These are phyloP conservation scores for Microdochium nivale DNA, from an alignment of 2,329 filamentous ascomycete genomes.

Conservation along the genomic window DNA sequence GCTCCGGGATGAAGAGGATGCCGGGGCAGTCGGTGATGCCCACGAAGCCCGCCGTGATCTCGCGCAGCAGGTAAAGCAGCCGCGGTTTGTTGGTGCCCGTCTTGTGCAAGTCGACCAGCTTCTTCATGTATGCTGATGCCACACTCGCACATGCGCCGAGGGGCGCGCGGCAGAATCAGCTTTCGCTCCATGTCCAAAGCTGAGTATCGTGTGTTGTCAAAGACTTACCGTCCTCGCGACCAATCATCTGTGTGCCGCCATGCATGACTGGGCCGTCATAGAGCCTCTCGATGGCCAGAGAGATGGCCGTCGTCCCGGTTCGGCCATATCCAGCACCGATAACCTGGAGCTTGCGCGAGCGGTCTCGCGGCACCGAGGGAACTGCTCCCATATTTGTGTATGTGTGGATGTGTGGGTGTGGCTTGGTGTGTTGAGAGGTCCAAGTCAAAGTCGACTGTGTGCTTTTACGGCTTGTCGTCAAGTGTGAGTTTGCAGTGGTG, in stretches of 20 bases:
- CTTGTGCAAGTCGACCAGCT: conserved; percentile 16
- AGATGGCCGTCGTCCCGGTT: conserved; percentile 42
- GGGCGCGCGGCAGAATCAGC: neutral
- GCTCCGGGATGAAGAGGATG: conserved; percentile 30
- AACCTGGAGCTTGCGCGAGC: conserved; percentile 24
- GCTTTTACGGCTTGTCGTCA: neutral
- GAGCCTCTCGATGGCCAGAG: conserved; percentile 34
- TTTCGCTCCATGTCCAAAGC: neutral
- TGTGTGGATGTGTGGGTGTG: neutral
- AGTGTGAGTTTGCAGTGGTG: neutral
- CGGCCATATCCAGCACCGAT: conserved; percentile 34
- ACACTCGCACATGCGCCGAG: neutral
- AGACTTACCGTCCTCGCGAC: conserved; percentile 23
- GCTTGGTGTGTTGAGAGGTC: neutral
- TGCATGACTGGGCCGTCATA: conserved; percentile 40
- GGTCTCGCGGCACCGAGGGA: conserved; percentile 22
- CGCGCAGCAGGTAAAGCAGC: conserved; percentile 22
- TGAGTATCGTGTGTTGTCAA: too few relatives aligned
- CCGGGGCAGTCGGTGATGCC: conserved; percentile 36
- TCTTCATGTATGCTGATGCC: conserved; percentile 14
- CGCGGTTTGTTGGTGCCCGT: conserved; percentile 13
- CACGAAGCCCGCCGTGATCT: conserved; percentile 31
- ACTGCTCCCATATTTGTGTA: conserved; percentile 2
- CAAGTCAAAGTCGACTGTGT: neutral
- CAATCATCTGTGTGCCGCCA: conserved; percentile 30